Evolutionary conservation across 371 early-diverging fungal species (phyloP).

Genomic region (Lichtheimia ornata): DNA sequence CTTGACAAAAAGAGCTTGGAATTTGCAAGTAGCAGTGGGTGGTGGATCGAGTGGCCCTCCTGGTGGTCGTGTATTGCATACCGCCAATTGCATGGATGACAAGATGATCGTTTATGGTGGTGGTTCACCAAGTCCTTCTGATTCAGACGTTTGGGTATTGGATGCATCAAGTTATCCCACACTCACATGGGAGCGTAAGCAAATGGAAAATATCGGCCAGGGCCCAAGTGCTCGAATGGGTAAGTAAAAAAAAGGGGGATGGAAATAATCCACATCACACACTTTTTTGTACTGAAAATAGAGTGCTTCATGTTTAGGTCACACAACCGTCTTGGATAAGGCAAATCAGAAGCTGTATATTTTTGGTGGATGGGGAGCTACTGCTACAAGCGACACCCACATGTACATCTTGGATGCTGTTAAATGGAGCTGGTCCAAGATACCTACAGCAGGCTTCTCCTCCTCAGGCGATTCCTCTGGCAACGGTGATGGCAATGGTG

Average conservation of each 20-base stretch:
- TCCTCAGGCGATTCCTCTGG: neutral
- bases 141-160: conserved; percentile 47
- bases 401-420: conserved; percentile 28
- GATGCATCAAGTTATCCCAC: conserved; percentile 41
- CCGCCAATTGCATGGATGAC: conserved; percentile 43
- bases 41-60: conserved; percentile 24
- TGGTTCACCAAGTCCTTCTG: conserved; percentile 39
- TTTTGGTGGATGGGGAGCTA: conserved; percentile 41
- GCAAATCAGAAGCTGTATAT: conserved; percentile 28
- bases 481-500: neutral
- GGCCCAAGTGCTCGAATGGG: conserved; percentile 47
- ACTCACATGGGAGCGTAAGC: conserved; percentile 28
- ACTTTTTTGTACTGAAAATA: neutral
- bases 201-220: conserved; percentile 22
- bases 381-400: conserved; percentile 24
- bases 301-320: conserved; percentile 20
- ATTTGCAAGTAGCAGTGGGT: conserved; percentile 30
- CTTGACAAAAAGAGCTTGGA: conserved; percentile 32
- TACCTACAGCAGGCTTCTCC: conserved; percentile 10
- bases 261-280: neutral
- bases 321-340: conserved; percentile 35
- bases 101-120: conserved; percentile 52
- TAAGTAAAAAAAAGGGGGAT: conserved; percentile 10
- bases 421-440: conserved; percentile 31
- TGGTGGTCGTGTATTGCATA: conserved; percentile 44